These are phyloP conservation scores for Glebionis coronaria DNA, from an alignment of 129 eudicot genomes.

Conservation along the genomic window DNA sequence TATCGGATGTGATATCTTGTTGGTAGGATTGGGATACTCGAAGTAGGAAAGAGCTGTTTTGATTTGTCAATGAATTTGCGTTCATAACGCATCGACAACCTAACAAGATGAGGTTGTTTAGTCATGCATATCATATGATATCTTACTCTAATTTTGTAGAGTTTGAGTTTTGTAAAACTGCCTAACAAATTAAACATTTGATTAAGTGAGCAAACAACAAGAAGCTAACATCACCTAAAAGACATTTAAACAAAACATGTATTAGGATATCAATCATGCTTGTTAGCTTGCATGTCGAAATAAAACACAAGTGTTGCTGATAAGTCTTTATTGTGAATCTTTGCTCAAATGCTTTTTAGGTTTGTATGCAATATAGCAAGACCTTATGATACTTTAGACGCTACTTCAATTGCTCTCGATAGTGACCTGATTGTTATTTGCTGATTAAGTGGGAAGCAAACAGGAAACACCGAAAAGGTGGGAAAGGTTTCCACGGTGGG, in stretches of 20 bases:
- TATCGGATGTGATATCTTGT: background rate
- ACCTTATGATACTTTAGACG: too few relatives aligned
- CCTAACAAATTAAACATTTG: background rate
- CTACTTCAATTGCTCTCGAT: background rate
- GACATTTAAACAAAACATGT: background rate
- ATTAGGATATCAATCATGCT: background rate
- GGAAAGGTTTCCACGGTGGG: background rate
- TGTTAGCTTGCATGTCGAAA: background rate
- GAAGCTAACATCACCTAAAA: background rate
- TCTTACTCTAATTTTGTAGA: background rate
- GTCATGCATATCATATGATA: slow-evolving; percentile 13
- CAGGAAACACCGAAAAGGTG: too few relatives aligned
- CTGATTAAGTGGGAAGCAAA: background rate
- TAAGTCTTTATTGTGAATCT: background rate
- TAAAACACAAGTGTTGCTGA: background rate
- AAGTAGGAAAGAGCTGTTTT: background rate
- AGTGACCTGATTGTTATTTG: background rate
- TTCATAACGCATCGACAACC: background rate
- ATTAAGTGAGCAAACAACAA: background rate
- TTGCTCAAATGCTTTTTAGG: background rate
- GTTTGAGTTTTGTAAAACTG: background rate
- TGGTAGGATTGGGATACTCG: background rate
- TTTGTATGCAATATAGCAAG: background rate
- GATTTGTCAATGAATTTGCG: background rate
- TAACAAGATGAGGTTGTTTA: slow-evolving; percentile 19